Base-by-base conservation (phyloP, 805 yeast genomes). In the Candida wancherniae region DNA sequence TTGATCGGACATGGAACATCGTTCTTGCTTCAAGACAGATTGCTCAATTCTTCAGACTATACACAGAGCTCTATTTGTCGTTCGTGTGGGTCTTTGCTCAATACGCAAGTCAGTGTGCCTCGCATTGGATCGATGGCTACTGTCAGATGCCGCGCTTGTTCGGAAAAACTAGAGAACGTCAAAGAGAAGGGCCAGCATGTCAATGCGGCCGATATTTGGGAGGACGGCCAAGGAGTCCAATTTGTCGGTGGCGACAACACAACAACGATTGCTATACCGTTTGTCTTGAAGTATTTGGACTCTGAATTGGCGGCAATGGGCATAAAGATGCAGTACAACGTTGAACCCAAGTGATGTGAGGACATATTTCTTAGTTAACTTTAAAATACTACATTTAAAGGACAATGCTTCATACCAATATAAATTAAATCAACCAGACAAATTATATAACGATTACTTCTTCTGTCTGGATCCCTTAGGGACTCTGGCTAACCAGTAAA, bases 271-370 rank as follows among this genome's bases (percentile, higher is more conserved):
- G 96, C 96, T 26, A 82, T 92, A 56, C 98, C 98, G 35, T 92
- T 88, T 56, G 98, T 92, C 19, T 74, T 92, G 71, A 84, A 88
- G 56, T 92, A 90, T 56, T 70, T 92, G 55, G 97, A 92, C 52
- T 84, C 95, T 19, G 98, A 92, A 61, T 72, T 92, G 47, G 77
- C 94, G 11, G 97, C 98, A 10, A 92, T 92, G 98, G 97, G 97
- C 63, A 87, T 92, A 47, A 80, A 84, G 61, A 71, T 92, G 81
- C 78, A 81, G 43, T 90, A 85, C 65, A 84, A 84, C 50, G 94
- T 88, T 31, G 79, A 72, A 32, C 95, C 87, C 25, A 37, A 21
- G 40, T 27, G 48, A 39, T 19, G 10, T 18, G 24, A 18, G 7
- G 20, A 9, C 20, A 18, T 7, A 18, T 9, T 18, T 7, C 20